These are phyloP conservation scores for Colletotrichum sojae DNA, from an alignment of 2,329 filamentous ascomycete species.

Conservation along the genomic window DNA sequence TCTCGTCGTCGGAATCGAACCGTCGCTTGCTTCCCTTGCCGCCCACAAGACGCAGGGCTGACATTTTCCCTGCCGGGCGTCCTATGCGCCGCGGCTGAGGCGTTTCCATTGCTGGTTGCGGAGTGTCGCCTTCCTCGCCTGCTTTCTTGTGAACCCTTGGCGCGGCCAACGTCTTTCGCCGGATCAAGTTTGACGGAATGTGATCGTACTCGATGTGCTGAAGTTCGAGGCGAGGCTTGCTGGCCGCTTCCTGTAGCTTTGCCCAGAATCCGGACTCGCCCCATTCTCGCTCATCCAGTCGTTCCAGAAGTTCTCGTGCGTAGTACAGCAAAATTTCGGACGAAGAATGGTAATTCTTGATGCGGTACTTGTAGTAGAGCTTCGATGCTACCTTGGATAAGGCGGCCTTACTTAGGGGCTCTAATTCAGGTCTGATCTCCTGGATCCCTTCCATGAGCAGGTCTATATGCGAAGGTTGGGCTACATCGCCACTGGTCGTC, in stretches of 20 bases:
- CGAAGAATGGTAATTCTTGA: conserved; percentile 50
- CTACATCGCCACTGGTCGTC: not conserved
- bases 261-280: conserved; percentile 48
- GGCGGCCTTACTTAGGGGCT: conserved; percentile 22
- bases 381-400: conserved; percentile 49
- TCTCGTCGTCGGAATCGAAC: conserved; percentile 54
- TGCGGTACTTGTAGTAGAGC: conserved; percentile 54
- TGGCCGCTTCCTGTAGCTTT: conserved; percentile 46
- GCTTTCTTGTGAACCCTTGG: not conserved
- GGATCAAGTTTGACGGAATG: conserved; percentile 11
- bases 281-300: conserved; percentile 45
- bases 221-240: conserved; percentile 16
- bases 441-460: conserved; percentile 43
- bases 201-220: conserved; percentile 17
- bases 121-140: not conserved
- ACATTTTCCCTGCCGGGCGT: conserved; percentile 60
- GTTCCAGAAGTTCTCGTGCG: conserved; percentile 49
- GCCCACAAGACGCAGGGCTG: conserved; percentile 58
- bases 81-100: conserved; percentile 41
- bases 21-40: conserved; percentile 59
- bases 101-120: not conserved
- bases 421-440: conserved; percentile 48
- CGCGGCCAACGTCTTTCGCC: conserved; percentile 10
- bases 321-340: conserved; percentile 55
- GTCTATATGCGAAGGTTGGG: conserved; percentile 23